These are phyloP conservation scores for Neonectria ditissima DNA, from an alignment of 2,329 filamentous ascomycete genomes.

Conservation along the genomic window DNA sequence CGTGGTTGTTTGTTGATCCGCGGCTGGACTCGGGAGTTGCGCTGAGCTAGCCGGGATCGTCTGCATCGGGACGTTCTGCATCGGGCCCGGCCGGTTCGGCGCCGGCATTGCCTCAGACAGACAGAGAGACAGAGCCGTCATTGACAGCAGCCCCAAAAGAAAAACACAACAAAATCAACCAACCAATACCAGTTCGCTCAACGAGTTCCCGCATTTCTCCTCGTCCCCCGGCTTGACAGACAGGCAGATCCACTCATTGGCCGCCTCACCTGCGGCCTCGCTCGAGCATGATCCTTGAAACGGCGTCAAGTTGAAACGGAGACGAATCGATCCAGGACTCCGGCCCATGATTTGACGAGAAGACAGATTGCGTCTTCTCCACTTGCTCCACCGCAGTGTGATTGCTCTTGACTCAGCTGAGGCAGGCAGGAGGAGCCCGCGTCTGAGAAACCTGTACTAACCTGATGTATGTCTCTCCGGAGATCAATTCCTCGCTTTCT, in stretches of 20 bases:
- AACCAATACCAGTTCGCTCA: background rate
- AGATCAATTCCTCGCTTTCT: background rate
- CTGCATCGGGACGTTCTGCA: conserved; percentile 7
- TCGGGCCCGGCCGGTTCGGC: conserved; percentile 20
- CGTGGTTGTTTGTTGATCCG: background rate
- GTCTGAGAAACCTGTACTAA: background rate
- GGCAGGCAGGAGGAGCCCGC: background rate
- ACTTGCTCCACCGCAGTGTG: conserved; percentile 16
- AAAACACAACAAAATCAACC: no score
- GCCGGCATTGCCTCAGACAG: conserved; percentile 16
- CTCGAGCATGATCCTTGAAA: conserved; percentile 11
- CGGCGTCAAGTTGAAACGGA: conserved; percentile 1
- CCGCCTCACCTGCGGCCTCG: background rate
- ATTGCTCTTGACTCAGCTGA: conserved; percentile 21
- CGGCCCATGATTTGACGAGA: conserved; percentile 4
- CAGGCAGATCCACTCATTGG: background rate
- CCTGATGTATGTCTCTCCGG: background rate
- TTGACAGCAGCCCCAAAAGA: background rate
- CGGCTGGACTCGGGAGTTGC: conserved; percentile 18
- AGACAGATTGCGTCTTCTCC: background rate
- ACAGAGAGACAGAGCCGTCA: background rate
- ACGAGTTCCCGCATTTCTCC: background rate
- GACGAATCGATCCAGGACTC: conserved; percentile 12
- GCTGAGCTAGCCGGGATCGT: background rate
- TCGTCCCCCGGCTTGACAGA: conserved; percentile 5